Conservation (phyloP, 2,329 filamentous ascomycete genomes). For the Nothophaeocryptopus gaeumannii region DNA sequence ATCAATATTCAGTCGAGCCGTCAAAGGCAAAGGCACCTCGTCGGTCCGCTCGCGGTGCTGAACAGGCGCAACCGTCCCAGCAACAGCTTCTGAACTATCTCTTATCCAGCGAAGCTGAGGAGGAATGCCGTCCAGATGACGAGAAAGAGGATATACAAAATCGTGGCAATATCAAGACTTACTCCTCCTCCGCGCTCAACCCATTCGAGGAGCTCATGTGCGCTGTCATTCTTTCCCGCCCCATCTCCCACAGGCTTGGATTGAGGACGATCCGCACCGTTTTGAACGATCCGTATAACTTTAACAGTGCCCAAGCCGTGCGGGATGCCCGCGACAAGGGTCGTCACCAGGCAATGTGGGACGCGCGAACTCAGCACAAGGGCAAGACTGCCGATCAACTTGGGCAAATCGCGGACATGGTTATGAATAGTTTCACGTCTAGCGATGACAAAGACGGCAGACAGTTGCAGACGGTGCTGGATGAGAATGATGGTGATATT, state of each 20-base stretch:
- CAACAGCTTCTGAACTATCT: conserved; percentile 36
- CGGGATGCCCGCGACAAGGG: conserved; percentile 39
- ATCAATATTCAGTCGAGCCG: conserved; percentile 27
- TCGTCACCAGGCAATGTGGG: conserved; percentile 39
- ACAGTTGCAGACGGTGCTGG: conserved; percentile 33
- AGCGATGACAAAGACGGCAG: conserved; percentile 35
- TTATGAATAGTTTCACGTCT: conserved; percentile 34
- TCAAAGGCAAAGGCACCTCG: conserved; percentile 32
- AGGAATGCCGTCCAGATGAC: conserved; percentile 35
- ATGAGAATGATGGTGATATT: conserved; percentile 32
- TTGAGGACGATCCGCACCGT: conserved; percentile 45
- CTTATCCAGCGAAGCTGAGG: conserved; percentile 30
- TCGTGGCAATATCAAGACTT: conserved; percentile 31
- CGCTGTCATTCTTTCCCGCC: conserved; percentile 45
- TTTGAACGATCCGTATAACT: conserved; percentile 44
- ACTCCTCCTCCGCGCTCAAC: conserved; percentile 34
- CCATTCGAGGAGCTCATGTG: conserved; percentile 47
- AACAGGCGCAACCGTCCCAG: conserved; percentile 24
- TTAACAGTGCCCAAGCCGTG: conserved; percentile 36
- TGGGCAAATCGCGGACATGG: conserved; percentile 32
- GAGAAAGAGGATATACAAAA: conserved; percentile 32
- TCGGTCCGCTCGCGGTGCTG: conserved; percentile 28
- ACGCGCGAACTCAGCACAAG: conserved; percentile 46
- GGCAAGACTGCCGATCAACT: conserved; percentile 47
- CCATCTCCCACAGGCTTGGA: conserved; percentile 45